Base-by-base conservation (phyloP, 768 basidiomycete genomes). In the Neoboletus magnificus region DNA sequence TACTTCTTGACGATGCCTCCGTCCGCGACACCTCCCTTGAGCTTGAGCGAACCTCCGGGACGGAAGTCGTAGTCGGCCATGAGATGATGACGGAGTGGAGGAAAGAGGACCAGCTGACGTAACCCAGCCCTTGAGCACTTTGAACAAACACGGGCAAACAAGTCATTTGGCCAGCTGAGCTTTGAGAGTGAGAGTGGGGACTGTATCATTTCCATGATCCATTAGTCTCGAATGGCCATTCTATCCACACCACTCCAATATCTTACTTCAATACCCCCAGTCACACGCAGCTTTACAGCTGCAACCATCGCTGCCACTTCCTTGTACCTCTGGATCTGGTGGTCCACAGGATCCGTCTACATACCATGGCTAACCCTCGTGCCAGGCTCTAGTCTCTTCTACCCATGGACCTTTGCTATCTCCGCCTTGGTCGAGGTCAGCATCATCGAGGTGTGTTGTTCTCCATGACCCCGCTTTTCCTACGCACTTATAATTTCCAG, bases 351-450 rank as follows among this genome's bases (percentile, higher is more conserved):
- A 64, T 56, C 71, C 69, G 57, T 74, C 65, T 52, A 77, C 66
- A 62, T 73, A 29, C 84, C 87, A 30, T 95, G 89, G 73, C 77
- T 96, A 64, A 84, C 87, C 7, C 76, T 95, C 56, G 78, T 91
- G 12, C 94, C 94, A 5, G 94, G 93, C 15, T 79, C 82, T 40
- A 87, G 86, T 63, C 63, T 93, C 30, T 91, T 87, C 70, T 85
- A 86, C 58, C 96, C 96, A 44, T 99, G 97, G 97, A 93, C 93
- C 3, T 80, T 98, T 61, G 73, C 93, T n/a, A 94, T 89, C 5
- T 88, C 91, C 3, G 87, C 84, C 20, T 82, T 94, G 56, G 89
- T 97, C 18, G 97, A 99, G 74, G 83, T 85, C 45, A 86, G 80
- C 56, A 63, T 94, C 52, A 73, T 90, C 54, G 94, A 95, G 83